phyloP scores from a whole-genome alignment of 768 basidiomycete genomes.

The Lepiota venenata region DNA sequence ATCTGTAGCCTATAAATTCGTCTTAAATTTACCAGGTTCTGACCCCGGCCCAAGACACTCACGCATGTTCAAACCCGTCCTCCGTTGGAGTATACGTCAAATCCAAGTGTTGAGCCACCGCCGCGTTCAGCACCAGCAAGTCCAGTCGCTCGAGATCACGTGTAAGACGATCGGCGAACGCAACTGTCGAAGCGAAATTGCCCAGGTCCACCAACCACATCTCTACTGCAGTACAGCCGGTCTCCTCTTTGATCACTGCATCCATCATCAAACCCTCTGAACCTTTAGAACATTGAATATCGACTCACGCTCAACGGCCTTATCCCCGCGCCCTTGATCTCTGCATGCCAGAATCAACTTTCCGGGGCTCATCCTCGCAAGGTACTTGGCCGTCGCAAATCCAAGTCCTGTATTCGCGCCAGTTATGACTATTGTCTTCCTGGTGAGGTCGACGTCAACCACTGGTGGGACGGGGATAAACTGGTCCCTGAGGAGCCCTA shows the following conservation, averaged over 20 bases:
- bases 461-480: too few species aligned
- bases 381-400: slow-evolving; percentile 42
- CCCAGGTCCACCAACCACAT: slow-evolving; percentile 39
- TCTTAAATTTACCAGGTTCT: background rate
- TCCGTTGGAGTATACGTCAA: slow-evolving; percentile 18
- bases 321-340: slow-evolving; percentile 30
- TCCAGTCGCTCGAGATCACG: slow-evolving; percentile 34
- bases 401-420: slow-evolving; percentile 52
- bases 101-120: slow-evolving; percentile 2
- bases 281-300: background rate
- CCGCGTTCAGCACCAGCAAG: slow-evolving; percentile 43
- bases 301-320: slow-evolving; percentile 31
- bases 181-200: slow-evolving; percentile 36
- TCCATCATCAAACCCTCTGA: background rate
- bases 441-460: too few species aligned
- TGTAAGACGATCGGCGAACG: slow-evolving; percentile 32
- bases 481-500: too few species aligned
- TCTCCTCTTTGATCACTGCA: slow-evolving; percentile 27
- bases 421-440: slow-evolving; percentile 45
- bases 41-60: slow-evolving; percentile 8
- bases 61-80: slow-evolving; percentile 41
- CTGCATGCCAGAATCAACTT: slow-evolving; percentile 38
- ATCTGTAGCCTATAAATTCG: slow-evolving; percentile 37
- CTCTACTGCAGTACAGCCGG: slow-evolving; percentile 31
- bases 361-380: slow-evolving; percentile 40